phyloP scores from a whole-genome alignment of 208 protist species.

The Trypanosoma rangeli region DNA sequence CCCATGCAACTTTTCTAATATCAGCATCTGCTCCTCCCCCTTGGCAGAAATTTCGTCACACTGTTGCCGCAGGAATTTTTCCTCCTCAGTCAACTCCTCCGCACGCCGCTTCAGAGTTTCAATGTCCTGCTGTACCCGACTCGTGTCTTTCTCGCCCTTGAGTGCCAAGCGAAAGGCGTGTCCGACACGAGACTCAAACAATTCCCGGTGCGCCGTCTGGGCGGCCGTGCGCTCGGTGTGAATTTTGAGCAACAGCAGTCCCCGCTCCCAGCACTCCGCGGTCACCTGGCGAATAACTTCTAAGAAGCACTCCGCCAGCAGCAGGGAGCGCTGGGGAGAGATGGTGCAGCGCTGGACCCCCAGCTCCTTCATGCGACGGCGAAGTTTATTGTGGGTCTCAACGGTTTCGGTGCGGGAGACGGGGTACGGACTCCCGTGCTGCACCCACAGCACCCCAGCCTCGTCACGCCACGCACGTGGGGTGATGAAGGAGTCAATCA shows the following conservation, averaged over 20 bases:
- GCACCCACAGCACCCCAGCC: conserved; percentile 67
- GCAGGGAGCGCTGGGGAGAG: conserved; percentile 69
- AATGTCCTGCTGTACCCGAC: conserved; percentile 65
- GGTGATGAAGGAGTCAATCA: conserved; percentile 84
- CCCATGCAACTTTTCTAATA: conserved; percentile 74
- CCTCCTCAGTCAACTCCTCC: conserved; percentile 53
- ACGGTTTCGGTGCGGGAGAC: conserved; percentile 75
- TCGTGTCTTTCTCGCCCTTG: conserved; percentile 84
- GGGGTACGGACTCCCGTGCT: conserved; percentile 76
- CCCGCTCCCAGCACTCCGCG: conserved; percentile 82
- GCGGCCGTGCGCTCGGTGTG: conserved; percentile 72
- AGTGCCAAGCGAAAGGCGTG: conserved; percentile 85
- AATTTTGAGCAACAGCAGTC: conserved; percentile 80
- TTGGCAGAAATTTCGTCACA: conserved; percentile 67
- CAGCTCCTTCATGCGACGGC: conserved; percentile 32
- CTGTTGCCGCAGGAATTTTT: conserved; percentile 53
- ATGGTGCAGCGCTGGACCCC: conserved; percentile 60
- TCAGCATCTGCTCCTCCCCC: conserved; percentile 78
- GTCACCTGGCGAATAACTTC: conserved; percentile 87
- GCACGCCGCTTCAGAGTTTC: conserved; percentile 38
- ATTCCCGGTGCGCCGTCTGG: conserved; percentile 72
- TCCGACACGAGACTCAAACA: conserved; percentile 86
- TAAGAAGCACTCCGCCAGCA: conserved; percentile 84
- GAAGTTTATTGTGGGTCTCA: conserved; percentile 58
- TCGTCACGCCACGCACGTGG: conserved; percentile 74